Percentiles rank a stretch among this genome's conserved stretches.
Conservation (phyloP, 1,284 basidiomycete genomes). For the Boletus mariae region DNA sequence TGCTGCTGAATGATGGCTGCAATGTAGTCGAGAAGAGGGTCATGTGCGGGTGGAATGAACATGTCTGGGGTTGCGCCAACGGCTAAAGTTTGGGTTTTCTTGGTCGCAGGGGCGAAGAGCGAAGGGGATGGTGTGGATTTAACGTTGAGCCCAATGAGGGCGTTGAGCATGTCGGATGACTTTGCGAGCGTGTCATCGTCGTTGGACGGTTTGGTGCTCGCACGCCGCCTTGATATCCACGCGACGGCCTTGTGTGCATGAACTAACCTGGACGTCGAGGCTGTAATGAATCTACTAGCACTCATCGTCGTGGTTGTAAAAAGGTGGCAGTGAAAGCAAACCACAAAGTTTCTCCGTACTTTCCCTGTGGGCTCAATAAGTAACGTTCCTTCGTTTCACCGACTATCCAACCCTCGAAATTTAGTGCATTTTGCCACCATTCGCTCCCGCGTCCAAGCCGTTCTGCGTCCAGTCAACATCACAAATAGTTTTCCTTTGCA, state of each 20-base stretch:
- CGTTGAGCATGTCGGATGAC: constrained; percentile 20
- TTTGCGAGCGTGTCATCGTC: constrained; percentile 14
- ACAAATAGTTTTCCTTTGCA: no score
- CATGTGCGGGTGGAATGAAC: constrained; percentile 68
- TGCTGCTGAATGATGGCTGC: constrained; percentile 63
- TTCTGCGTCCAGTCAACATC: no score
- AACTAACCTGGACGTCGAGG: not conserved
- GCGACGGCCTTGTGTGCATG: not conserved
- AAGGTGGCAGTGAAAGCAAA: not conserved
- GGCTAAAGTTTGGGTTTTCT: not conserved
- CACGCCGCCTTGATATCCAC: constrained; percentile 8
- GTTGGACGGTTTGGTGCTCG: not conserved
- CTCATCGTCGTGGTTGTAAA: constrained; percentile 26
- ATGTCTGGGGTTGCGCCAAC: constrained; percentile 20
- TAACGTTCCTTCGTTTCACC: no score
- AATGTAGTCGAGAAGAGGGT: constrained; percentile 74
- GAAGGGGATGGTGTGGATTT: not conserved
- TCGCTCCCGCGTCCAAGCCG: no score
- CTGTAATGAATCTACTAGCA: not conserved
- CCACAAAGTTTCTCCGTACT: no score
- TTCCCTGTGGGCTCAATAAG: no score
- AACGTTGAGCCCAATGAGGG: constrained; percentile 20
- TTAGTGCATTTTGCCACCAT: no score
- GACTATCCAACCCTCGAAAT: no score
- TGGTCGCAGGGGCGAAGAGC: not conserved